Conservation (phyloP, 805 yeast species). For the Grigorovia jiainica region DNA sequence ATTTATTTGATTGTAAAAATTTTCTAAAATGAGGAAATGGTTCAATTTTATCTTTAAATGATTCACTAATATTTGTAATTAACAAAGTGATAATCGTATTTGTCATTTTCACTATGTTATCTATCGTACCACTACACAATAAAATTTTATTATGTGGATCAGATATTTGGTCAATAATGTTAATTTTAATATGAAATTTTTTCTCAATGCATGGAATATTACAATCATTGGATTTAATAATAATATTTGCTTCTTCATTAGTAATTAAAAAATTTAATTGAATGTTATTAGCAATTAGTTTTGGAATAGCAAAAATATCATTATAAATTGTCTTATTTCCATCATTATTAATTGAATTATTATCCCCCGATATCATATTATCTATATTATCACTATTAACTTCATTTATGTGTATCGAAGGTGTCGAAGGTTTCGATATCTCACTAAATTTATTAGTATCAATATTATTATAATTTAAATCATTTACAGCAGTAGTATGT, state of each 20-base stretch:
- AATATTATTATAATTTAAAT: too few relatives aligned
- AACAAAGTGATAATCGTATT: conserved; percentile 50
- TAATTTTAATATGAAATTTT: conserved; percentile 69
- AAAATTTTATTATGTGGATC: conserved; percentile 76
- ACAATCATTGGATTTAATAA: conserved; percentile 74
- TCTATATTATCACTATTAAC: too few relatives aligned
- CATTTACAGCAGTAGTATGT: too few relatives aligned
- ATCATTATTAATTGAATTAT: too few relatives aligned
- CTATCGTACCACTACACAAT: conserved; percentile 65
- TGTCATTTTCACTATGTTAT: conserved; percentile 56
- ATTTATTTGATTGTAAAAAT: conserved; percentile 9
- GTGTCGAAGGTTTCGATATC: too few relatives aligned
- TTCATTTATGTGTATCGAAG: too few relatives aligned
- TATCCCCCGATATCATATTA: too few relatives aligned
- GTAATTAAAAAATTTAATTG: conserved; percentile 51
- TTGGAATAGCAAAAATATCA: neutral
- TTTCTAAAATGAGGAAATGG: conserved; percentile 31
- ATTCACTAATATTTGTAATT: conserved; percentile 13
- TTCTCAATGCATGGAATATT: conserved; percentile 67
- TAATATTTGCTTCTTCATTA: conserved; percentile 77
- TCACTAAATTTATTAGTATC: too few relatives aligned
- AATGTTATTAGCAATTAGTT: conserved; percentile 3
- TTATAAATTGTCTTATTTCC: neutral
- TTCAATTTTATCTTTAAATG: conserved; percentile 40
- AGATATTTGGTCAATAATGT: conserved; percentile 64